Conservation (phyloP, 345 rosid species). For the Diplotaxis tenuifolia region DNA sequence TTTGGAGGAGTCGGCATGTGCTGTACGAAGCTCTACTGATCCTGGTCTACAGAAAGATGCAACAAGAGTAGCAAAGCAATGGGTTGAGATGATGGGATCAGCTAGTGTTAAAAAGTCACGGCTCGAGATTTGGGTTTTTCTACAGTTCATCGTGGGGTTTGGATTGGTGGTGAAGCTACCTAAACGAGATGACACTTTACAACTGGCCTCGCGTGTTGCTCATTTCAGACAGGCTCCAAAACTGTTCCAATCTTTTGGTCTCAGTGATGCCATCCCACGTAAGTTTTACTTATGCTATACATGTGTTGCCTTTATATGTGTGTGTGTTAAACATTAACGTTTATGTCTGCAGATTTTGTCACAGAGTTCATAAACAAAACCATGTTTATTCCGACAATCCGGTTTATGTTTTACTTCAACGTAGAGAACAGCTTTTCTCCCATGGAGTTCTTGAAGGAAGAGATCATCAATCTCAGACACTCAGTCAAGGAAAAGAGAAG, state of each 20-base stretch:
- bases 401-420: constrained; percentile 20
- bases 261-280: too few species aligned
- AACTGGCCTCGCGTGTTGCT: constrained; percentile 2
- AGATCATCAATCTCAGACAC: constrained; percentile 18
- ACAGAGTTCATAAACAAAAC: not conserved
- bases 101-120: not conserved
- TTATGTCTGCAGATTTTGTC: constrained; percentile 19
- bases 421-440: constrained; percentile 3
- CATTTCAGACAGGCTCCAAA: constrained; percentile 31
- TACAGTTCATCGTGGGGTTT: constrained; percentile 29
- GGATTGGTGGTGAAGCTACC: not conserved
- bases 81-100: constrained; percentile 20
- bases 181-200: not conserved
- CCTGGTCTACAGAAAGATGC: constrained; percentile 11
- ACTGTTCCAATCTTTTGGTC: constrained; percentile 24
- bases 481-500: constrained; percentile 8
- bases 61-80: constrained; percentile 13
- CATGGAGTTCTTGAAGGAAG: not conserved
- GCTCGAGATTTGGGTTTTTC: constrained; percentile 21
- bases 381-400: constrained; percentile 9
- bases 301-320: too few species aligned
- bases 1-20: constrained; percentile 17
- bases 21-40: not conserved
- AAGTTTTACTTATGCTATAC: constrained; percentile 9
- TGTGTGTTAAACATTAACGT: too few species aligned